Evolutionary conservation across 306 rosid genomes (phyloP).

Genomic region (Lathyrus tuberosus): DNA sequence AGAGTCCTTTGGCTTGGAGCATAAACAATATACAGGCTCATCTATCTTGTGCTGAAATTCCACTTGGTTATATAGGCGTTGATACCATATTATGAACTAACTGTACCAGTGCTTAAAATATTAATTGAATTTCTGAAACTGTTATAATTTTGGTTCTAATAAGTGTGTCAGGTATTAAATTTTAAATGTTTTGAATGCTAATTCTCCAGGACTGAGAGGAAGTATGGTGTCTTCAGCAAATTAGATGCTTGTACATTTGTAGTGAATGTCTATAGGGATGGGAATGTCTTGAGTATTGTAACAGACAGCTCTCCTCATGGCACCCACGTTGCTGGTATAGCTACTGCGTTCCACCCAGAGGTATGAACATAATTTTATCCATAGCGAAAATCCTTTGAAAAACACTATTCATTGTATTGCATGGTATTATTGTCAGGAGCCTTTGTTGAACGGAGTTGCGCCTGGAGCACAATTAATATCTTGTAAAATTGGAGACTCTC

Average conservation of each 20-base stretch:
- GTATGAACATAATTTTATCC: conserved; percentile 48
- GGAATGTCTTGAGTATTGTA: conserved; percentile 84
- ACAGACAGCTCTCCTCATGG: conserved; percentile 95
- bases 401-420: conserved; percentile 35
- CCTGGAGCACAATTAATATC: conserved; percentile 98
- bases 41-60: background rate
- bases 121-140: conserved; percentile 33
- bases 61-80: conserved; percentile 10
- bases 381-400: conserved; percentile 24
- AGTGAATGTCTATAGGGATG: conserved; percentile 80
- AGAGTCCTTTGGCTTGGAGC: conserved; percentile 16
- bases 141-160: conserved; percentile 30
- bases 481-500: conserved; percentile 98
- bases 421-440: conserved; percentile 60
- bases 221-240: conserved; percentile 87
- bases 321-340: conserved; percentile 95
- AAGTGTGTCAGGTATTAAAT: conserved; percentile 14
- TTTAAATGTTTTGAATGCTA: conserved; percentile 35
- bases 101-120: background rate
- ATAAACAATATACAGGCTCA: background rate
- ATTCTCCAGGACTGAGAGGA: conserved; percentile 74
- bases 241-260: conserved; percentile 92
- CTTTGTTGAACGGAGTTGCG: conserved; percentile 95
- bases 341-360: conserved; percentile 93
- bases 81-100: background rate